Conservation (phyloP, 2,329 filamentous ascomycete species). For the Calonectria hawksworthii region DNA sequence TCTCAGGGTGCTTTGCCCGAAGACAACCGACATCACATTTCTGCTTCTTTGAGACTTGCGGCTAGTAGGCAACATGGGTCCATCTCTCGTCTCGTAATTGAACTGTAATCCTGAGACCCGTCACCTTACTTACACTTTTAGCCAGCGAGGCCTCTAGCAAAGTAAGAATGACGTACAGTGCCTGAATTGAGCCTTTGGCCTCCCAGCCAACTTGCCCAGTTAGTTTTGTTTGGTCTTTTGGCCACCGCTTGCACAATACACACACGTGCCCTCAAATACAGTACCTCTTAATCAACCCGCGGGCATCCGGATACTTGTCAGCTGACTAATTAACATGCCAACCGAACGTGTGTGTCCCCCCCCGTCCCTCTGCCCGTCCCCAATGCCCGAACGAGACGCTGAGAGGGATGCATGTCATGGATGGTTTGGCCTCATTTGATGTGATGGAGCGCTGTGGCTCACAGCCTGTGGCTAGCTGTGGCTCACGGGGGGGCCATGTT, state of each 20-base stretch:
- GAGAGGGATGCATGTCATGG: slow-evolving; percentile 4
- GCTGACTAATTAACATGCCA: slow-evolving; percentile 5
- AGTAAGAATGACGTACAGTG: slow-evolving; percentile 19
- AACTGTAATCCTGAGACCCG: slow-evolving; percentile 22
- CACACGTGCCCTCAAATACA: neutral
- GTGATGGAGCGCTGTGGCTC: slow-evolving; percentile 13
- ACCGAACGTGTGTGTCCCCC: neutral
- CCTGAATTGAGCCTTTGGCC: slow-evolving; percentile 2
- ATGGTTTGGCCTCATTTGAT: slow-evolving; percentile 4
- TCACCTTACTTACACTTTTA: slow-evolving; percentile 24
- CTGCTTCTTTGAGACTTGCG: slow-evolving; percentile 8
- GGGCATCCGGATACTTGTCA: slow-evolving; percentile 2
- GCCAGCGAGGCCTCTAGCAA: slow-evolving; percentile 5
- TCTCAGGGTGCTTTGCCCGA: slow-evolving; percentile 5
- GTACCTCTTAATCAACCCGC: neutral
- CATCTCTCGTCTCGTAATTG: slow-evolving; percentile 9
- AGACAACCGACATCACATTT: slow-evolving; percentile 12
- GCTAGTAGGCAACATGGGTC: slow-evolving; percentile 5
- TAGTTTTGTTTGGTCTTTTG: neutral
- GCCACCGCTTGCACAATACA: neutral
- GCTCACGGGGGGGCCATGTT: slow-evolving; percentile 4
- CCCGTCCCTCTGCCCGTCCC: neutral
- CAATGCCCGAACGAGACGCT: neutral
- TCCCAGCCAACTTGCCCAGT: neutral
- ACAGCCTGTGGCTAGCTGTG: neutral